A percentile compares a stretch with the other conserved stretches of the same genome.
Conservation (phyloP, 192 early-diverging fungal species). For the Diversispora epigaea region DNA sequence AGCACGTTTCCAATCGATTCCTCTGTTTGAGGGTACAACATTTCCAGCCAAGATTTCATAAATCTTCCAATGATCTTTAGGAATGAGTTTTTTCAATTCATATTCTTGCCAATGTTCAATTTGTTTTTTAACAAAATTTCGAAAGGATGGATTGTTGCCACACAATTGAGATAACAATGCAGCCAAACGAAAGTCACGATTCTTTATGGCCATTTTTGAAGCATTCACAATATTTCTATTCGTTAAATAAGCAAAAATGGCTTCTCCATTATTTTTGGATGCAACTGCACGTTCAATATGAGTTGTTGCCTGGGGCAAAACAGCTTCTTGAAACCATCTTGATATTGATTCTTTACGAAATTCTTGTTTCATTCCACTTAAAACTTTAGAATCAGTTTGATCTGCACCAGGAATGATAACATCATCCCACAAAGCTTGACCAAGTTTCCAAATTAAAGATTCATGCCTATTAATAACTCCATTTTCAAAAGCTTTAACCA, state of each 20-base stretch:
- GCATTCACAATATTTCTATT: constrained; percentile 55
- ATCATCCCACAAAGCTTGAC: constrained; percentile 56
- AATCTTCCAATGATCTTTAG: constrained; percentile 40
- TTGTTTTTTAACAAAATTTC: constrained; percentile 44
- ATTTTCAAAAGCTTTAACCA: background rate
- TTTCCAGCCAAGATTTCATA: constrained; percentile 59
- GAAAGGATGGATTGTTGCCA: constrained; percentile 52
- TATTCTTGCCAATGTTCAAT: constrained; percentile 40
- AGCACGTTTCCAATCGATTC: constrained; percentile 65
- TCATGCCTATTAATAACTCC: constrained; percentile 34
- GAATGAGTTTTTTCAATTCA: constrained; percentile 39
- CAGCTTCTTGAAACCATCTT: constrained; percentile 64
- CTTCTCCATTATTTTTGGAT: constrained; percentile 36
- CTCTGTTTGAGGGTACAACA: constrained; percentile 39
- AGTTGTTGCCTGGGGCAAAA: constrained; percentile 46
- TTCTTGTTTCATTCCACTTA: background rate
- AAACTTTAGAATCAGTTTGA: background rate
- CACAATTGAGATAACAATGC: constrained; percentile 75
- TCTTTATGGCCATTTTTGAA: constrained; percentile 59
- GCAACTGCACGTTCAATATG: constrained; percentile 37
- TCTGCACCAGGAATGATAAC: constrained; percentile 1
- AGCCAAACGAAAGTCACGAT: constrained; percentile 67
- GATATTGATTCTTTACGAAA: constrained; percentile 19
- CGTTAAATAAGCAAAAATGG: constrained; percentile 52
- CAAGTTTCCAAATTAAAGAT: constrained; percentile 52